Evolutionary conservation across 768 basidiomycete species (phyloP).

Genomic region (Hortiboletus campestris): DNA sequence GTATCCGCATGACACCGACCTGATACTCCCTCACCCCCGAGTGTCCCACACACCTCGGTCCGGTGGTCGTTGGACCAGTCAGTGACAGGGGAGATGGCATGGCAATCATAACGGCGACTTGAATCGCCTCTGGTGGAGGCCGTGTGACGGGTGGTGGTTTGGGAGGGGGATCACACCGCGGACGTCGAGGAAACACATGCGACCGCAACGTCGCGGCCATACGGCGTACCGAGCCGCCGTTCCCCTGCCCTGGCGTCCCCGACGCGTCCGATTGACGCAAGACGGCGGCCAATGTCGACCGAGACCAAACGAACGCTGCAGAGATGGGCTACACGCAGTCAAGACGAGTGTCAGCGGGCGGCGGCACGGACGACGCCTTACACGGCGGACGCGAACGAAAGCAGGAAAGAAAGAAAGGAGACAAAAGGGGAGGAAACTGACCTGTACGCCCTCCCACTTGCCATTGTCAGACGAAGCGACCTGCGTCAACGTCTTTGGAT

Average conservation of each 20-base stretch:
- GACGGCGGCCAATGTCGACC: background rate
- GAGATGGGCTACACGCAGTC: conserved; percentile 21
- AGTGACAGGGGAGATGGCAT: conserved; percentile 38
- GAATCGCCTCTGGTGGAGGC: conserved; percentile 25
- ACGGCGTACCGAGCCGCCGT: background rate
- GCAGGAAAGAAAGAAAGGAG: too few species aligned
- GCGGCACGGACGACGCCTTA: too few species aligned
- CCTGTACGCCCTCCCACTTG: conserved; percentile 24
- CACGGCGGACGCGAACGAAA: too few species aligned
- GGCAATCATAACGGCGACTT: conserved; percentile 45
- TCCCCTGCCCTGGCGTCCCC: background rate
- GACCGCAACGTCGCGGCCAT: conserved; percentile 5
- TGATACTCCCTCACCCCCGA: conserved; percentile 36
- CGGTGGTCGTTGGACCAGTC: background rate
- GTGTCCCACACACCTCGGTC: conserved; percentile 5
- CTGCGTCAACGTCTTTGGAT: background rate
- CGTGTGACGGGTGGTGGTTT: conserved; percentile 11
- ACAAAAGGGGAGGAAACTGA: conserved; percentile 5
- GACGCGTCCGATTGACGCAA: background rate
- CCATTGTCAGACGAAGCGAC: background rate
- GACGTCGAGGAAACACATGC: conserved; percentile 3
- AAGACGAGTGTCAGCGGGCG: background rate
- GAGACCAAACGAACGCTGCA: conserved; percentile 19
- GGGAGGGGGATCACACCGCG: conserved; percentile 1
- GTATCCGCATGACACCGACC: conserved; percentile 42